Conservation (phyloP, 768 basidiomycete species). For the Plicaturopsis crispa region DNA sequence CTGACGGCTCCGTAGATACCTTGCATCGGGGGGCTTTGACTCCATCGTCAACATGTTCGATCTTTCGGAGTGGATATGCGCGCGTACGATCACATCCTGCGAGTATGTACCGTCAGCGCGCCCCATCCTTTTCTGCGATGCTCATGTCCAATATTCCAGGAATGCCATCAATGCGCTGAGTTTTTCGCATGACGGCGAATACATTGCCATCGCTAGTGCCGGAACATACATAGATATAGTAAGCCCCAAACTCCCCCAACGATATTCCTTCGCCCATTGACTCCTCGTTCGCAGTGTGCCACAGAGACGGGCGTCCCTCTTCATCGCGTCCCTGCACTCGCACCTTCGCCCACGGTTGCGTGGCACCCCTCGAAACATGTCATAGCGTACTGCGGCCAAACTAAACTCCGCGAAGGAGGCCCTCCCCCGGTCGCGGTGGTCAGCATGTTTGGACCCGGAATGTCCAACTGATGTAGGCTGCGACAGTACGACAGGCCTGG, state of each 20-base stretch:
- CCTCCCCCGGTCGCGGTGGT: conserved; percentile 62
- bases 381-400: conserved; percentile 80
- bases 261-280: too few relatives aligned
- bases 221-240: conserved; percentile 77
- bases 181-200: conserved; percentile 83
- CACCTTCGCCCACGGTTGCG: conserved; percentile 64
- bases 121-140: conserved; percentile 4
- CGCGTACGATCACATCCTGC: conserved; percentile 69
- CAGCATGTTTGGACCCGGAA: conserved; percentile 60
- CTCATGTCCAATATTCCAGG: conserved; percentile 25
- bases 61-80: conserved; percentile 72
- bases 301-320: conserved; percentile 69
- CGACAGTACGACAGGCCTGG: too few relatives aligned
- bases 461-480: too few relatives aligned
- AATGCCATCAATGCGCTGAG: conserved; percentile 66
- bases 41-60: conserved; percentile 83
- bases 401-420: conserved; percentile 54
- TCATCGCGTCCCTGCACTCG: conserved; percentile 69
- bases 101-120: conserved; percentile 31
- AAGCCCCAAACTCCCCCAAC: too few relatives aligned
- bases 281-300: conserved; percentile 47
- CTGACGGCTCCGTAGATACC: conserved; percentile 38
- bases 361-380: conserved; percentile 82
- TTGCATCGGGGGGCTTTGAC: conserved; percentile 75
- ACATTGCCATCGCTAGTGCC: conserved; percentile 65